Percentiles rank a stretch among this genome's conserved stretches.
Conservation (phyloP, 2,329 filamentous ascomycete species). For the Aspergillus sp. region DNA sequence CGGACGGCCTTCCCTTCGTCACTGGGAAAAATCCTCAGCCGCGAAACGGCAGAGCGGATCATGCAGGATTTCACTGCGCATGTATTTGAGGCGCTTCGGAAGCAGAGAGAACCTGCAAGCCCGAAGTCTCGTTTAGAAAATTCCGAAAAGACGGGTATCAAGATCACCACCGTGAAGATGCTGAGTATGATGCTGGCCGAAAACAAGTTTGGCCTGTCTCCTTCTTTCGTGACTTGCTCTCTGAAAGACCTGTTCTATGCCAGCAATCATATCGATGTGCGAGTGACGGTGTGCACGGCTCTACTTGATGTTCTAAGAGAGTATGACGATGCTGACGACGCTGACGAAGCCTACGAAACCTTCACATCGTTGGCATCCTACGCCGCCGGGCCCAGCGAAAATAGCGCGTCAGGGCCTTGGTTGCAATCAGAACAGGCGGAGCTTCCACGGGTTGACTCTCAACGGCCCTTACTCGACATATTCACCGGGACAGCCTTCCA, state of each 20-base stretch:
- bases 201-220: not conserved
- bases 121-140: not conserved
- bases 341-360: not conserved
- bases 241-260: not conserved
- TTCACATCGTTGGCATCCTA: not conserved
- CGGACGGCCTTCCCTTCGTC: not conserved
- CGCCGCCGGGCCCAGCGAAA: not conserved
- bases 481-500: not conserved
- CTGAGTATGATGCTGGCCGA: not conserved
- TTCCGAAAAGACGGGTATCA: not conserved
- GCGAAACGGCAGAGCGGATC: not conserved
- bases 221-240: not conserved
- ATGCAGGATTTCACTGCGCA: not conserved
- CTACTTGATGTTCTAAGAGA: not conserved
- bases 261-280: not conserved
- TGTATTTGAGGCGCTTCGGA: not conserved
- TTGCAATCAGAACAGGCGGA: not conserved
- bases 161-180: not conserved
- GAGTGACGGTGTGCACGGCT: not conserved
- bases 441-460: not conserved
- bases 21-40: not conserved
- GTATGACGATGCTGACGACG: not conserved
- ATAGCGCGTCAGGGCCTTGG: not conserved
- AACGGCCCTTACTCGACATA: not conserved
- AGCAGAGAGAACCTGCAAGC: not conserved